Percentiles rank a stretch among this genome's conserved stretches.
phyloP scores from a whole-genome alignment of 805 yeast genomes.

The Zygosaccharomyces pseudorouxii region DNA sequence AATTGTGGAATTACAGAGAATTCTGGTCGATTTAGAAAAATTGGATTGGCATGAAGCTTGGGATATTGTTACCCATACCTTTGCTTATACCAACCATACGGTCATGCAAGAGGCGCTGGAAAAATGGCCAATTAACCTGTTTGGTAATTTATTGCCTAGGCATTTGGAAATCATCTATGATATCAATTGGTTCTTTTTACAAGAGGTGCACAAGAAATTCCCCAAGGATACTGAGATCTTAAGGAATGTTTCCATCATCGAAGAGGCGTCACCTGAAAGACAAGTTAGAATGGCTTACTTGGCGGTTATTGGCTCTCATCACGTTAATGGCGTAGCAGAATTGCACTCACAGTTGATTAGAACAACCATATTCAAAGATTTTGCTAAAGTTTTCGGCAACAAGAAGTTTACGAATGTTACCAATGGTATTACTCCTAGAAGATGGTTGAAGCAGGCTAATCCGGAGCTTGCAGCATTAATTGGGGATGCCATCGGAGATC shows the following conservation, averaged over 20 bases:
- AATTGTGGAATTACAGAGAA: slow-evolving; percentile 81
- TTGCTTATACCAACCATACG: slow-evolving; percentile 92
- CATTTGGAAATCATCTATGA: slow-evolving; percentile 88
- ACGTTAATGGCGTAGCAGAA: slow-evolving; percentile 94
- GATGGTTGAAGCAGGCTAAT: slow-evolving; percentile 94
- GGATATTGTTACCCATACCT: slow-evolving; percentile 72
- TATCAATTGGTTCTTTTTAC: slow-evolving; percentile 73
- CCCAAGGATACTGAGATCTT: slow-evolving; percentile 66
- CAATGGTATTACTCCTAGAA: slow-evolving; percentile 92
- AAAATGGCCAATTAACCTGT: slow-evolving; percentile 86
- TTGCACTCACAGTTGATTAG: slow-evolving; percentile 86
- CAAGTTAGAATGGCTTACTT: slow-evolving; percentile 88
- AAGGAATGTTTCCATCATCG: slow-evolving; percentile 73
- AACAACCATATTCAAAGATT: slow-evolving; percentile 86
- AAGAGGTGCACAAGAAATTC: slow-evolving; percentile 67
- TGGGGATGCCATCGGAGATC: slow-evolving; percentile 52
- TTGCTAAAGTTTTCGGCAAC: slow-evolving; percentile 74
- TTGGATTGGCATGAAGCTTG: slow-evolving; percentile 82
- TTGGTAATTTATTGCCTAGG: slow-evolving; percentile 78
- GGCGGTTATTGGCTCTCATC: slow-evolving; percentile 89
- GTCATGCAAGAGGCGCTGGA: slow-evolving; percentile 93
- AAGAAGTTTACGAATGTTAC: slow-evolving; percentile 89
- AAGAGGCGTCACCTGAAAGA: slow-evolving; percentile 67
- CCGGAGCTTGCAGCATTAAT: slow-evolving; percentile 75
- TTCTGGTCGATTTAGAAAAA: slow-evolving; percentile 78